Conservation (phyloP, 805 yeast genomes). For the Candida suzukii region DNA sequence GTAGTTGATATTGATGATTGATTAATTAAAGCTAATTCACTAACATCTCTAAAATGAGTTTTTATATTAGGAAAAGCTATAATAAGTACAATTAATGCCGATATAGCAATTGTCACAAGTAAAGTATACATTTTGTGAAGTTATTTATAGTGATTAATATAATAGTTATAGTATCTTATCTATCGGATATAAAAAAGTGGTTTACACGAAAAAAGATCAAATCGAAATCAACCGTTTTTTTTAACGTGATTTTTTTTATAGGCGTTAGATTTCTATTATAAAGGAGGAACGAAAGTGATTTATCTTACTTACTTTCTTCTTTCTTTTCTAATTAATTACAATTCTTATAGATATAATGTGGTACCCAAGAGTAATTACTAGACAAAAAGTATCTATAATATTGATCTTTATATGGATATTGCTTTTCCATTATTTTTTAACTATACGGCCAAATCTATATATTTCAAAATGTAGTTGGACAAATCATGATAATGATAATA, state of each 20-base stretch:
- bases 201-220: too few relatives aligned
- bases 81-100: slow-evolving; percentile 2
- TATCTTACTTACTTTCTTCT: too few relatives aligned
- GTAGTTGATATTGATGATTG: slow-evolving; percentile 65
- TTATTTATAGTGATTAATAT: too few relatives aligned
- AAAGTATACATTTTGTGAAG: not conserved
- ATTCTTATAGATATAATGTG: too few relatives aligned
- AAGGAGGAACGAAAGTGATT: too few relatives aligned
- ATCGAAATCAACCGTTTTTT: too few relatives aligned
- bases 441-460: not conserved
- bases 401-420: not conserved
- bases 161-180: too few relatives aligned
- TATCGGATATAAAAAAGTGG: too few relatives aligned
- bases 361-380: not conserved
- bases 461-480: not conserved
- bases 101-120: not conserved
- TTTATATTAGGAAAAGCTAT: slow-evolving; percentile 18
- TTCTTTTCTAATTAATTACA: too few relatives aligned
- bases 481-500: not conserved
- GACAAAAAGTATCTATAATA: not conserved
- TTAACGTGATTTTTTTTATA: too few relatives aligned
- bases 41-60: slow-evolving; percentile 44
- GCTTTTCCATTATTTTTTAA: not conserved
- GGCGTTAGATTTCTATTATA: too few relatives aligned
- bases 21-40: slow-evolving; percentile 46